Evolutionary conservation across 306 rosid genomes (phyloP).

Genomic region (Quercus wislizeni): DNA sequence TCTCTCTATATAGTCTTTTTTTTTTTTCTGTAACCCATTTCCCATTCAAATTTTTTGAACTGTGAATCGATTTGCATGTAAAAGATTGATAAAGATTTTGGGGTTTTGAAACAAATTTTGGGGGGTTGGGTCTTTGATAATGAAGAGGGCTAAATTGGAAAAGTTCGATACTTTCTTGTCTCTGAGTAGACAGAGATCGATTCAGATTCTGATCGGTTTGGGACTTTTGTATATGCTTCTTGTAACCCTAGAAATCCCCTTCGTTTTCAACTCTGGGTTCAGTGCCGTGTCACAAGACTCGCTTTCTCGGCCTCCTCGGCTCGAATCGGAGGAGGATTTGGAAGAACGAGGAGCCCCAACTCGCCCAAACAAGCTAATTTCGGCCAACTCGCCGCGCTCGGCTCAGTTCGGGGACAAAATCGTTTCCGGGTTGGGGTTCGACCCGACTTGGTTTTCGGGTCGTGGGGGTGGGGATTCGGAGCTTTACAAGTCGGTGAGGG

Average conservation of each 20-base stretch:
- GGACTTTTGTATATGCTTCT: constrained; percentile 55
- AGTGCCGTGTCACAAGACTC: constrained; percentile 36
- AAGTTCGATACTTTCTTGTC: constrained; percentile 42
- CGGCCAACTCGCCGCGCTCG: constrained; percentile 41
- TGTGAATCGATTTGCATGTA: background rate
- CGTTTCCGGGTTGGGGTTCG: constrained; percentile 49
- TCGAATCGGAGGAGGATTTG: constrained; percentile 45
- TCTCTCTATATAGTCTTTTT: background rate
- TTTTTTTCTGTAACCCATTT: background rate
- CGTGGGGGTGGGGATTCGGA: constrained; percentile 35
- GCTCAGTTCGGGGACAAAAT: constrained; percentile 32
- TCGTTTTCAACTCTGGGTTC: constrained; percentile 55
- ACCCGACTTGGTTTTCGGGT: constrained; percentile 36
- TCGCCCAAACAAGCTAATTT: constrained; percentile 52
- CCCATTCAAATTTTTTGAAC: background rate
- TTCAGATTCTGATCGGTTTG: constrained; percentile 56
- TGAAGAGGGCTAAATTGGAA: constrained; percentile 59
- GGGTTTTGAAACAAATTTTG: background rate
- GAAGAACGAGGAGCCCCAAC: constrained; percentile 55
- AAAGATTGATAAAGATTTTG: background rate
- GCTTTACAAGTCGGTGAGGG: constrained; percentile 54
- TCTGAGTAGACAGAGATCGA: constrained; percentile 59
- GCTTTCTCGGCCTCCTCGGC: constrained; percentile 33
- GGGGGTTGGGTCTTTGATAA: background rate
- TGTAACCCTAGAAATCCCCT: constrained; percentile 68